Evolutionary conservation across 352 stramenopile species (phyloP).

Genomic region (Aphanomyces euteiches): DNA sequence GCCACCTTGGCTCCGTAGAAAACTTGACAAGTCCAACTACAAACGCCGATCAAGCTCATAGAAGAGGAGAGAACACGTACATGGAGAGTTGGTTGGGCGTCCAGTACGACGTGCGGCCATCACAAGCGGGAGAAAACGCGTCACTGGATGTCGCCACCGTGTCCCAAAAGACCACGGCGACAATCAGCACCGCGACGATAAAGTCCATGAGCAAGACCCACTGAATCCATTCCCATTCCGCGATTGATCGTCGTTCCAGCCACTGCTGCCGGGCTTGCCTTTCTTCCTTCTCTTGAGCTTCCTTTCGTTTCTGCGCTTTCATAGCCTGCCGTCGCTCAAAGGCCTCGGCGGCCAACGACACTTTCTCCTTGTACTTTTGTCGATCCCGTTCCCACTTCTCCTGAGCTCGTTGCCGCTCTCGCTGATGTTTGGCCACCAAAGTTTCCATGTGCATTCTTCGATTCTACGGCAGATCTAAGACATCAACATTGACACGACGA

Average conservation of each 20-base stretch:
- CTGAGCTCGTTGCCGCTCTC: neutral
- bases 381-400: neutral
- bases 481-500: neutral
- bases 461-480: neutral
- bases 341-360: neutral
- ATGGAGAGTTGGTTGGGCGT: constrained; percentile 53
- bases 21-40: constrained; percentile 46
- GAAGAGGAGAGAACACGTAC: constrained; percentile 30
- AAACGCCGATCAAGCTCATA: neutral
- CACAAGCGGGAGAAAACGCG: constrained; percentile 39
- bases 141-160: constrained; percentile 35
- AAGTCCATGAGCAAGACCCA: constrained; percentile 38
- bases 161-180: constrained; percentile 74
- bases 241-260: neutral
- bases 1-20: constrained; percentile 67
- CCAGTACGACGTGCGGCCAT: constrained; percentile 64
- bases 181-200: constrained; percentile 67
- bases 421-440: neutral
- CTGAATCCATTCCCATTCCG: neutral
- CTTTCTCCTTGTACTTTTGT: neutral
- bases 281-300: neutral
- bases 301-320: neutral
- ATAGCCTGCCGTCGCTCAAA: neutral
- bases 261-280: neutral
- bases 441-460: neutral